Base-by-base conservation (phyloP, 1,139 yeast genomes). In the Diutina siamensis region DNA sequence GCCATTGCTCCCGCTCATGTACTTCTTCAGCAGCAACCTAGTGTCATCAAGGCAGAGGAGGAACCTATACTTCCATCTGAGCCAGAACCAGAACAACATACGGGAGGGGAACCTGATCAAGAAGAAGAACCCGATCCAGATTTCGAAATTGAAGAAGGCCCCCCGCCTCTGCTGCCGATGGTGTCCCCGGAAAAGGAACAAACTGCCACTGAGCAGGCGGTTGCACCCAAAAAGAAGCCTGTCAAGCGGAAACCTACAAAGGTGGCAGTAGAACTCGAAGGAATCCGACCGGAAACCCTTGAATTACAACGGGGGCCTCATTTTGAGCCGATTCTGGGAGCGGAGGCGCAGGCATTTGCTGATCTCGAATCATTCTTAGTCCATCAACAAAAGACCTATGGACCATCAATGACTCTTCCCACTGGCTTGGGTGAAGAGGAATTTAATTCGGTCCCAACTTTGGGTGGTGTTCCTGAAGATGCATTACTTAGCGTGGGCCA, bases 81-180 rank as follows among this genome's bases (percentile, higher is more conserved):
- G n/a, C 20, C 38, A 18, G 38, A 19, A 10, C 19, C 13, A 10
- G 38, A 35, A 10, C 27, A 34, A 4, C 22, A 22, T 15, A 32
- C 21, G 7, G 42, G 22, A 5, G 33, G 18, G n/a, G 42, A 38
- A 8, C 17, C 27, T 21, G 42, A 25, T 4, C 18, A 21, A 12
- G 42, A 25, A 22, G 28, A 22, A 4, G 42, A 25, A 7, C 32
- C 42, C 9, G 42, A 38, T 17, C 42, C 42, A 3, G 42, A 38
- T 9, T 38, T 38, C 15, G 42, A 38, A 12, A 20, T 20, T 4
- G 42, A 38, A 4, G 40, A 35, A 4, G 28, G 18, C 8, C 28
- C 28, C 8, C 20, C n/a, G 8, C 21, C 17, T 15, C 18, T 17
- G 20, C 42, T 38, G 42, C 42, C 42, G 33, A 27, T 38, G 19